Conservation (phyloP, 2,329 filamentous ascomycete species). For the Camillea tinctor region DNA sequence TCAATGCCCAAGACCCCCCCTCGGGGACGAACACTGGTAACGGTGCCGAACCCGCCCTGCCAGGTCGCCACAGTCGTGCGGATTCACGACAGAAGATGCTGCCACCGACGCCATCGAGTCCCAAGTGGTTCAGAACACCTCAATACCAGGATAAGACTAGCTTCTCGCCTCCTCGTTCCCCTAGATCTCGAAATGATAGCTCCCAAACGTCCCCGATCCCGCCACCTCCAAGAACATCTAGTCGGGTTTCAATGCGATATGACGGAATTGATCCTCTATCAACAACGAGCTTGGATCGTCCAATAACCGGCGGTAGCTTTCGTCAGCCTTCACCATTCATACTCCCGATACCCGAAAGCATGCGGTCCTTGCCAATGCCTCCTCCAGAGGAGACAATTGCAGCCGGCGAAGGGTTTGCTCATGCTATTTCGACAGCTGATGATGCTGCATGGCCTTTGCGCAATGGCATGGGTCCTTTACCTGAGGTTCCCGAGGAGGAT, state of each 20-base stretch:
- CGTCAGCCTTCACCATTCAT: slow-evolving; percentile 44
- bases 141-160: slow-evolving; percentile 52
- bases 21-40: slow-evolving; percentile 19
- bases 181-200: slow-evolving; percentile 30
- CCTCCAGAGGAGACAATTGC: slow-evolving; percentile 6
- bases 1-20: slow-evolving; percentile 28
- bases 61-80: slow-evolving; percentile 1
- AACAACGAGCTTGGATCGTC: slow-evolving; percentile 39
- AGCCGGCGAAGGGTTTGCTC: slow-evolving; percentile 27
- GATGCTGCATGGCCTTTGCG: slow-evolving; percentile 47
- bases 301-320: slow-evolving; percentile 45
- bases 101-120: slow-evolving; percentile 31
- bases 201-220: slow-evolving; percentile 42
- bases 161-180: slow-evolving; percentile 48
- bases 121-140: slow-evolving; percentile 41
- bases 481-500: slow-evolving; percentile 64
- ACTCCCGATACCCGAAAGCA: slow-evolving; percentile 12
- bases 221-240: slow-evolving; percentile 53
- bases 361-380: slow-evolving; percentile 8
- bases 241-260: slow-evolving; percentile 48
- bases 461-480: slow-evolving; percentile 41
- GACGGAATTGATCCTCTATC: slow-evolving; percentile 42
- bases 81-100: slow-evolving; percentile 18
- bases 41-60: not conserved
- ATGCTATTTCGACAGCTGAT: slow-evolving; percentile 43